phyloP scores from a whole-genome alignment of 768 basidiomycete genomes.

The Ephemerocybe angulata region DNA sequence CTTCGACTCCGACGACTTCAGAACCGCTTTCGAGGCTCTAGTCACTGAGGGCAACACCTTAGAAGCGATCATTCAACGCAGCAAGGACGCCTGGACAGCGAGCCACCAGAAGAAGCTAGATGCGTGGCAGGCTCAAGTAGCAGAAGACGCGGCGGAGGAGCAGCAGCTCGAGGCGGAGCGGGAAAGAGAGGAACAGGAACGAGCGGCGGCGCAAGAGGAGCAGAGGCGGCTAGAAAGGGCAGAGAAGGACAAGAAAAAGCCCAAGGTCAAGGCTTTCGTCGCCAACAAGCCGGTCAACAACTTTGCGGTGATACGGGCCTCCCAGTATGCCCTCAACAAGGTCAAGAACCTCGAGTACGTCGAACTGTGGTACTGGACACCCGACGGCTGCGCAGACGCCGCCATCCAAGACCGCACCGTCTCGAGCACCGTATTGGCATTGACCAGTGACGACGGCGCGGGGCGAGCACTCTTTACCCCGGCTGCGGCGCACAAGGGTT shows the following conservation, averaged over 20 bases:
- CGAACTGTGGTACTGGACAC: constrained; percentile 13
- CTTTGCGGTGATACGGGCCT: neutral
- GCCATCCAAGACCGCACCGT: neutral
- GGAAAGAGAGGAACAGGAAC: neutral
- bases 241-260: constrained; percentile 10
- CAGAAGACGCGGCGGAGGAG: neutral
- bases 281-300: neutral
- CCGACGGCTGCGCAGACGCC: constrained; percentile 10
- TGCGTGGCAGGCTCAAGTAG: neutral
- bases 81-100: neutral
- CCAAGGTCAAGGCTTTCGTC: constrained; percentile 6
- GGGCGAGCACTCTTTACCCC: constrained; percentile 14
- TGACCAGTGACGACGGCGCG: constrained; percentile 10
- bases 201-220: neutral
- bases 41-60: neutral
- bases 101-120: neutral
- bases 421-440: constrained; percentile 2
- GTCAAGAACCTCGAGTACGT: constrained; percentile 11
- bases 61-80: neutral
- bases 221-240: neutral
- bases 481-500: constrained; percentile 14
- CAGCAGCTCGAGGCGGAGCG: neutral
- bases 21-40: neutral
- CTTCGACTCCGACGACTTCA: neutral
- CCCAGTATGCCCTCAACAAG: constrained; percentile 6